These are phyloP conservation scores for Termitomyces sp. DNA, from an alignment of 768 basidiomycete genomes.

Conservation along the genomic window DNA sequence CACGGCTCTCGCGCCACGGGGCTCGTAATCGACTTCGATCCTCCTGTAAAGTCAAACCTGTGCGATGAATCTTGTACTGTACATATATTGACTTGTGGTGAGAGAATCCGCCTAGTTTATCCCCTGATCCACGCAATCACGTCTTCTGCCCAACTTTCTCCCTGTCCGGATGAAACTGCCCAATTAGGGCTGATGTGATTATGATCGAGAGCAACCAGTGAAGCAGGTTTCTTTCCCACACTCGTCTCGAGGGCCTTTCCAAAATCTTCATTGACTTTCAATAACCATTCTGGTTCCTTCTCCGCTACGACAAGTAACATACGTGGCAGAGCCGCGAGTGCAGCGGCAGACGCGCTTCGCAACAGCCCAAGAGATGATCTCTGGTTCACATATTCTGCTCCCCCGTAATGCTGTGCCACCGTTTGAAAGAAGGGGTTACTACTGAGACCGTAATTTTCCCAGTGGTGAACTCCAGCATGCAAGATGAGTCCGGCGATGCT, in stretches of 20 bases:
- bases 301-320: constrained; percentile 46
- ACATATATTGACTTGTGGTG: not conserved
- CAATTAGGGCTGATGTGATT: constrained; percentile 58
- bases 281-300: constrained; percentile 44
- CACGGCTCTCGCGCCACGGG: not conserved
- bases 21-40: not conserved
- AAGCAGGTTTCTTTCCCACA: constrained; percentile 24
- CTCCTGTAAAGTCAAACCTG: not conserved
- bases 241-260: constrained; percentile 30
- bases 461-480: constrained; percentile 40
- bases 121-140: constrained; percentile 32
- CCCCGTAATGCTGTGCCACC: constrained; percentile 33
- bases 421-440: constrained; percentile 21
- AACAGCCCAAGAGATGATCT: constrained; percentile 39
- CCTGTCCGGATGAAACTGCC: constrained; percentile 47
- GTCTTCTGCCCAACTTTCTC: constrained; percentile 57
- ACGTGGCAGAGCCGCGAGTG: constrained; percentile 36
- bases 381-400: constrained; percentile 27
- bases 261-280: constrained; percentile 31
- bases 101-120: not conserved
- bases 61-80: not conserved
- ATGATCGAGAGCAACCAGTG: constrained; percentile 42
- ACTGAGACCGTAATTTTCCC: constrained; percentile 18
- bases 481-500: constrained; percentile 42
- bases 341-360: constrained; percentile 25